phyloP scores from a whole-genome alignment of 441 rosid genomes.

The Dalechampia spathulata region DNA sequence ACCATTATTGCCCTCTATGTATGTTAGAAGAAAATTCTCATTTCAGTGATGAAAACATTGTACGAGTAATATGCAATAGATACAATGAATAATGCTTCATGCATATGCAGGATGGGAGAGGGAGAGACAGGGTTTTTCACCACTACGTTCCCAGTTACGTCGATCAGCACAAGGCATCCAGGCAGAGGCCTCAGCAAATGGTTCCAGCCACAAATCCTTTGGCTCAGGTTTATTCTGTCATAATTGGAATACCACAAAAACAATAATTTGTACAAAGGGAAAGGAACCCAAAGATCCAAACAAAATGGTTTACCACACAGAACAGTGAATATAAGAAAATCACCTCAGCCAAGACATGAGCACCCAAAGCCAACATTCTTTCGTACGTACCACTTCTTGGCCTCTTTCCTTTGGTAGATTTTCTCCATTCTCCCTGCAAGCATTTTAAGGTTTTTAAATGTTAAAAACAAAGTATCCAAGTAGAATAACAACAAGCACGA shows the following conservation, averaged over 20 bases:
- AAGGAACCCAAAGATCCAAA: conserved; percentile 1
- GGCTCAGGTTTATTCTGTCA: conserved; percentile 81
- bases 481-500: neutral
- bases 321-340: neutral
- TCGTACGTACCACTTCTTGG: conserved; percentile 49
- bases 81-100: neutral
- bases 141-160: conserved; percentile 63
- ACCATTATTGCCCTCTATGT: conserved; percentile 72
- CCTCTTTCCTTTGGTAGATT: conserved; percentile 39
- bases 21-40: neutral
- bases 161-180: conserved; percentile 94
- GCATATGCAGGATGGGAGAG: neutral
- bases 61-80: neutral
- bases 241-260: conserved; percentile 18
- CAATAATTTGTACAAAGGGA: conserved; percentile 5
- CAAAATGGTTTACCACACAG: neutral
- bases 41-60: too few relatives aligned
- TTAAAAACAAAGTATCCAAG: neutral
- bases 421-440: conserved; percentile 39
- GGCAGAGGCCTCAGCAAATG: conserved; percentile 60
- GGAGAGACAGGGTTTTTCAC: conserved; percentile 29
- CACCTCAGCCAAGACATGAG: conserved; percentile 98
- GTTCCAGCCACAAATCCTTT: conserved; percentile 91
- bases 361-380: conserved; percentile 79
- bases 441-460: neutral